phyloP scores from a whole-genome alignment of 148 eudicot genomes.

The Talinum fruticosum region DNA sequence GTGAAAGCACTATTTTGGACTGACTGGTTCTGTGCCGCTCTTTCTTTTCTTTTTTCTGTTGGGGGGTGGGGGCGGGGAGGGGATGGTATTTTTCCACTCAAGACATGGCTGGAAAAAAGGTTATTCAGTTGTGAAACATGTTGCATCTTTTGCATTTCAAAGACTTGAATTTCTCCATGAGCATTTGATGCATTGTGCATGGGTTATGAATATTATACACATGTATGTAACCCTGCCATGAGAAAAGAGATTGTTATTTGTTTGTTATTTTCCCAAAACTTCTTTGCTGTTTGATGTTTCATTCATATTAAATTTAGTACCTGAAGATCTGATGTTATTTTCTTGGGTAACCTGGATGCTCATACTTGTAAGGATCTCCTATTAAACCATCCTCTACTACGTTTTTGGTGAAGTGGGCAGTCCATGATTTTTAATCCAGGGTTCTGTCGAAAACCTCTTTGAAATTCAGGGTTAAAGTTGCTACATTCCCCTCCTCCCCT shows the following conservation, averaged over 20 bases:
- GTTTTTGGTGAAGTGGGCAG: neutral
- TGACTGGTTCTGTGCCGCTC: neutral
- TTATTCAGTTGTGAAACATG: neutral
- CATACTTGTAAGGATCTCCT: neutral
- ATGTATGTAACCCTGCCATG: neutral
- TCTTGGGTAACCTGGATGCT: slow-evolving; percentile 5
- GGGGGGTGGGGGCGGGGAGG: no score
- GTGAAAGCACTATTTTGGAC: neutral
- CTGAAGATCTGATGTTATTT: neutral
- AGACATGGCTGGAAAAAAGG: neutral
- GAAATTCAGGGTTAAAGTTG: neutral
- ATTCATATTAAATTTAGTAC: slow-evolving; percentile 1
- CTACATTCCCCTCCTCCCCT: neutral
- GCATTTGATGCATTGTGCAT: neutral
- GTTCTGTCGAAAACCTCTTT: neutral
- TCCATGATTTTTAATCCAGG: neutral
- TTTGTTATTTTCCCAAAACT: neutral
- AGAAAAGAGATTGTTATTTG: neutral
- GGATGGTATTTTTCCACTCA: neutral
- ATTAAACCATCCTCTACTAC: no score
- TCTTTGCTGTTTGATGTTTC: neutral
- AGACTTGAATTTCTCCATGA: neutral
- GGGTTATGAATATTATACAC: neutral
- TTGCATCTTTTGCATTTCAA: neutral
- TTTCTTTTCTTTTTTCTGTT: no score